Evolutionary conservation across 1,139 yeast genomes (phyloP), one percentile per base, ranked within the genome.

Genomic region (Hemisphaericaspora lyxosophila): DNA sequence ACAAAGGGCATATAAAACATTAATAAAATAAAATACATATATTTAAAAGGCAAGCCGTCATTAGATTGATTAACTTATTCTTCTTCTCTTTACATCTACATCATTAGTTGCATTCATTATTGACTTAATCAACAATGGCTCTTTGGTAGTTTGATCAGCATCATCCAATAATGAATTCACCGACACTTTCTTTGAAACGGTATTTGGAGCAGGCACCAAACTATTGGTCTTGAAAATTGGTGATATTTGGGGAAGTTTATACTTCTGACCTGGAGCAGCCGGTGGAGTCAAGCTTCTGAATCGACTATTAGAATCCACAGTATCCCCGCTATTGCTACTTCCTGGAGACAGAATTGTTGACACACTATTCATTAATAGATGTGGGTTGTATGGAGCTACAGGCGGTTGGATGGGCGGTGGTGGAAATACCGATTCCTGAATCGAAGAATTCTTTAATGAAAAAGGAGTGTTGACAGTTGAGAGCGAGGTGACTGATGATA

Each of bases 121-220:
- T 38, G 12, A 49, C 17, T 28, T 41, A 48, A 31, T 35, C 53
- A 28, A 64, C 59, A 39, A 55, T 56, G 44, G 48, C 41, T 31
- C 33, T 13, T 34, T 39, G 19, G 34, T 26, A 12, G n/a, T 5
- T n/a, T 15, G 6, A 29, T 35, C 36, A n/a, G n/a, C n/a, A 34
- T 47, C 55, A 19, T 56, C 67, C 34, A 66, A 52, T 36, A 66
- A 49, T 14, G 68, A 63, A 26, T 53, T 55, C 11, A 66, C 67
- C 20, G 64, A 57, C 2, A 66, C 68, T 38, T 61, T 62, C 35
- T 47, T 49, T n/a, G n/a, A n/a, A n/a, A n/a, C n/a, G n/a, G n/a
- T n/a, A n/a, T n/a, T n/a, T n/a, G n/a, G n/a, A n/a, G n/a, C n/a
- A n/a, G n/a, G n/a, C n/a, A 20, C 4, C 11, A 20, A 20, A 20